Evolutionary conservation across 148 eudicot species (phyloP).

Genomic region (Polygonum aviculare): DNA sequence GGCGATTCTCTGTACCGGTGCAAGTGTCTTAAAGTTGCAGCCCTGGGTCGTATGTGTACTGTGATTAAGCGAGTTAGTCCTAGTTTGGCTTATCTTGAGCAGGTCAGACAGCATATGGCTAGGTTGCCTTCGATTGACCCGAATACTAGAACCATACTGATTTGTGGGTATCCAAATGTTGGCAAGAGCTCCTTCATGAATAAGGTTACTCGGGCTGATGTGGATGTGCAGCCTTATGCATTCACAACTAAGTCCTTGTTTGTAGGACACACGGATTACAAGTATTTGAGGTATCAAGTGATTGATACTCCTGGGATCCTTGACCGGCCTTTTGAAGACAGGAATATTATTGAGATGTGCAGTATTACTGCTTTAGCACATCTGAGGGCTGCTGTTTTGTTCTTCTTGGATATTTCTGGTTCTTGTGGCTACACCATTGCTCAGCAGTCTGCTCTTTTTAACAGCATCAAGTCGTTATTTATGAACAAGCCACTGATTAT

Average conservation of each 20-base stretch:
- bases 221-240: slow-evolving; percentile 95
- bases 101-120: slow-evolving; percentile 93
- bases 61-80: slow-evolving; percentile 72
- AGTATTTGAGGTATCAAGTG: slow-evolving; percentile 83
- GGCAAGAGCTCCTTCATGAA: slow-evolving; percentile 96
- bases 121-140: slow-evolving; percentile 95
- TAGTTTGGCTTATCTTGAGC: slow-evolving; percentile 90
- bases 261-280: slow-evolving; percentile 94
- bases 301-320: slow-evolving; percentile 91
- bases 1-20: slow-evolving; percentile 90
- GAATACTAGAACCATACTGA: slow-evolving; percentile 74
- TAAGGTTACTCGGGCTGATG: slow-evolving; percentile 91
- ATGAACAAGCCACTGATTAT: slow-evolving; percentile 82
- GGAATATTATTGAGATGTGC: slow-evolving; percentile 96
- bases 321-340: slow-evolving; percentile 89
- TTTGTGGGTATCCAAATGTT: slow-evolving; percentile 93
- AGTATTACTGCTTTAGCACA: slow-evolving; percentile 96
- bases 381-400: slow-evolving; percentile 79
- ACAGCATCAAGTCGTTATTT: slow-evolving; percentile 83
- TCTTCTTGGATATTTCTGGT: slow-evolving; percentile 83
- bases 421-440: slow-evolving; percentile 86
- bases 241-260: slow-evolving; percentile 89
- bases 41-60: slow-evolving; percentile 97
- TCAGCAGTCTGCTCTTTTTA: slow-evolving; percentile 84
- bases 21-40: slow-evolving; percentile 88